These are phyloP conservation scores for Aureobasidium musti DNA, from an alignment of 2,329 filamentous ascomycete species.

Conservation along the genomic window DNA sequence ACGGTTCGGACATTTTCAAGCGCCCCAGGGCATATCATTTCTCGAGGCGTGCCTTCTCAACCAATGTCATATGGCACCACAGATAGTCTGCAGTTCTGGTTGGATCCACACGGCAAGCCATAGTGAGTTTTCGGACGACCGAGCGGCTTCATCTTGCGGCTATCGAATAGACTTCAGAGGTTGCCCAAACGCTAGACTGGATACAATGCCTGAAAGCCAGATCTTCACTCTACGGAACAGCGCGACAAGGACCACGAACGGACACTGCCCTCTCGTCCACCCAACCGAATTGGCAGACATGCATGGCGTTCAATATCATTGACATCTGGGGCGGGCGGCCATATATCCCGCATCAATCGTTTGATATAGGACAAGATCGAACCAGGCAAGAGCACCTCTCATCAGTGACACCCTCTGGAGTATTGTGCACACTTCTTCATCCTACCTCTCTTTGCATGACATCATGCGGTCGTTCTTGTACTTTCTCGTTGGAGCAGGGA, in stretches of 20 bases:
- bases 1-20: slow-evolving; percentile 18
- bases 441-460: not conserved
- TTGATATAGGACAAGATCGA: not conserved
- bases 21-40: not conserved
- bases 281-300: not conserved
- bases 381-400: not conserved
- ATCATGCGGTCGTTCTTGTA: not conserved
- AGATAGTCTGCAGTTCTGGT: not conserved
- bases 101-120: not conserved
- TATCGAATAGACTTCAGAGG: not conserved
- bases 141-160: not conserved
- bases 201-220: not conserved
- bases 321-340: not conserved
- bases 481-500: not conserved
- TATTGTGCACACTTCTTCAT: not conserved
- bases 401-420: not conserved
- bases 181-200: not conserved
- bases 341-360: not conserved
- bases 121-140: not conserved
- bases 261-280: not conserved
- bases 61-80: not conserved
- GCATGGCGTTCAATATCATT: not conserved
- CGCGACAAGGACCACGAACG: not conserved
- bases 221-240: not conserved
- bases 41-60: not conserved